These are phyloP conservation scores for Gloeopeniophorella convolvens DNA, from an alignment of 768 basidiomycete species.

Conservation along the genomic window DNA sequence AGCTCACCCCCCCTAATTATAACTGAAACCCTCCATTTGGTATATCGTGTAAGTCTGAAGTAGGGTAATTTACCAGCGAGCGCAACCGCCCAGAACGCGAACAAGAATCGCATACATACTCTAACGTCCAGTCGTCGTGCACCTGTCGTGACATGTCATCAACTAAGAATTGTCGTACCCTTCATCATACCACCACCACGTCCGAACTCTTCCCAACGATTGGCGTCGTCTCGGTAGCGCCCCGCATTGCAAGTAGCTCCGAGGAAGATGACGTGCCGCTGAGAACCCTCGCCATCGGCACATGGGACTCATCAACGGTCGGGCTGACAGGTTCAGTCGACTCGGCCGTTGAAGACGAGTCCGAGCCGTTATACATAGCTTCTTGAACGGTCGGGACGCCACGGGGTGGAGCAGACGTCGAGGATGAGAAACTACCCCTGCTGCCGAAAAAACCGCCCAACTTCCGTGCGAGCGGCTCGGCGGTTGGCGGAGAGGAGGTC, in stretches of 20 bases:
- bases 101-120: no score
- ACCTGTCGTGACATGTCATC: neutral
- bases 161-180: neutral
- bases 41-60: no score
- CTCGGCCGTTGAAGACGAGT: slow-evolving; percentile 45
- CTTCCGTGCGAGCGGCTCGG: slow-evolving; percentile 36
- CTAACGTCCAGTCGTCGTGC: neutral
- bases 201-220: neutral
- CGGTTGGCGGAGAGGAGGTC: slow-evolving; percentile 2
- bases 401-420: slow-evolving; percentile 29
- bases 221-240: neutral
- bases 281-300: slow-evolving; percentile 10
- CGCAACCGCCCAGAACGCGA: no score
- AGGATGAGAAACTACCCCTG: slow-evolving; percentile 47
- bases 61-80: no score
- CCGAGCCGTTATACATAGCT: slow-evolving; percentile 48
- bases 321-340: slow-evolving; percentile 54
- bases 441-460: slow-evolving; percentile 66
- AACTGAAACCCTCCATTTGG: no score
- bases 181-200: slow-evolving; percentile 3
- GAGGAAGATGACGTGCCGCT: slow-evolving; percentile 7
- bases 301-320: slow-evolving; percentile 10
- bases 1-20: no score
- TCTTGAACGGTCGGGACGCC: slow-evolving; percentile 26
- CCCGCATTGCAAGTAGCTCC: neutral